Conservation (phyloP, 2,329 filamentous ascomycete species). For the Penicillium sp. region DNA sequence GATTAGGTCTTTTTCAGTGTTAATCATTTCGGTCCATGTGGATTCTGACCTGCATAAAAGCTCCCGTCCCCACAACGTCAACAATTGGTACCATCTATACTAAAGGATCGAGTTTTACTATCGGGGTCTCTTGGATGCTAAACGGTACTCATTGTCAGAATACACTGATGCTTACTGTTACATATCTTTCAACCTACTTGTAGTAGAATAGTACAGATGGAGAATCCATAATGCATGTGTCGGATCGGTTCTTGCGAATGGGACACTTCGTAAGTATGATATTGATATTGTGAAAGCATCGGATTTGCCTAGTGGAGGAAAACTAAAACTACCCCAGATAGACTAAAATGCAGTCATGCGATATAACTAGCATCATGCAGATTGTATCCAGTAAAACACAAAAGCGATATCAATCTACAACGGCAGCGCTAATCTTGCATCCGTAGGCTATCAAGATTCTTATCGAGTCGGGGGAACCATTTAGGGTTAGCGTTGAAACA, state of each 20-base stretch:
- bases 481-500: neutral
- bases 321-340: no score
- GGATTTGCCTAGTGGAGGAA: neutral
- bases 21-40: constrained; percentile 1
- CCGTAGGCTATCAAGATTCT: neutral
- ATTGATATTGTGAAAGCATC: neutral
- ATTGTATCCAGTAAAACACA: neutral
- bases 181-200: neutral
- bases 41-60: constrained; percentile 9
- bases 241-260: neutral
- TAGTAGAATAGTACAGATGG: neutral
- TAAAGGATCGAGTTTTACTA: neutral
- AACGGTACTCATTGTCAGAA: neutral
- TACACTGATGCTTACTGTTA: neutral
- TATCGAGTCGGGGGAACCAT: neutral
- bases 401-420: neutral
- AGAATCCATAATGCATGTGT: neutral
- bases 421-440: neutral
- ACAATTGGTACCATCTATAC: neutral
- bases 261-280: no score
- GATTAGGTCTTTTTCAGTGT: neutral
- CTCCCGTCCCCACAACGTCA: constrained; percentile 1
- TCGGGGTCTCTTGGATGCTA: neutral
- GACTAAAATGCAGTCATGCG: neutral
- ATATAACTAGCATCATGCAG: neutral